Conservation (phyloP, 1,139 yeast species). For the Yamadazyma taylorii region DNA sequence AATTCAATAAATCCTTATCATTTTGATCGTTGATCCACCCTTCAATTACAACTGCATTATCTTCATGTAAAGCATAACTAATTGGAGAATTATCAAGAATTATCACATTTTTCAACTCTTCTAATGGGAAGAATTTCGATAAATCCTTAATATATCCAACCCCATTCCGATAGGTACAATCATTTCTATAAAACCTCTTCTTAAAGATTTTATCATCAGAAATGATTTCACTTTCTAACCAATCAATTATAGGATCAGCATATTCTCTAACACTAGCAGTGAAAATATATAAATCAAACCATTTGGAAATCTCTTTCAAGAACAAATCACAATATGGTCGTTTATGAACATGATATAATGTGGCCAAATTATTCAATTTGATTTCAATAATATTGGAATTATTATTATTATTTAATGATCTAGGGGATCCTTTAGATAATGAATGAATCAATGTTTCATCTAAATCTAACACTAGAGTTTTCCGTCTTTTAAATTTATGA, state of each 20-base stretch:
- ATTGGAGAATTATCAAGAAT: conserved; percentile 92
- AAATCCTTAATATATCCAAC: conserved; percentile 91
- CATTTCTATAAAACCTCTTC: conserved; percentile 71
- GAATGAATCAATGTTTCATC: conserved; percentile 96
- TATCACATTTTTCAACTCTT: conserved; percentile 69
- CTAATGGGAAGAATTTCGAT: conserved; percentile 46
- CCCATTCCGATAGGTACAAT: conserved; percentile 74
- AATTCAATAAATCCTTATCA: conserved; percentile 76
- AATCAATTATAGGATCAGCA: conserved; percentile 95
- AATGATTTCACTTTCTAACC: conserved; percentile 52
- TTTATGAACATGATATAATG: conserved; percentile 86
- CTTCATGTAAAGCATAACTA: conserved; percentile 78
- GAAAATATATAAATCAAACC: conserved; percentile 88
- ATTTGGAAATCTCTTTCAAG: conserved; percentile 70
- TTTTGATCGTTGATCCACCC: conserved; percentile 98
- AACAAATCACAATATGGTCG: conserved; percentile 90
- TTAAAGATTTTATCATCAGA: conserved; percentile 36
- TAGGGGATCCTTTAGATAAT: conserved; percentile 61
- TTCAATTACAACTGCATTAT: conserved; percentile 88
- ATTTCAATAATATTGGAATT: conserved; percentile 83
- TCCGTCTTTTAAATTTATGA: conserved; percentile 39
- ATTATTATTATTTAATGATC: conserved; percentile 36
- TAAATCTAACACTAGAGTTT: conserved; percentile 79
- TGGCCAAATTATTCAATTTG: conserved; percentile 63
- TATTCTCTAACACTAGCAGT: conserved; percentile 94